Base-by-base conservation (phyloP, 805 yeast species). In the Zygosaccharomyces gambellarensis region DNA sequence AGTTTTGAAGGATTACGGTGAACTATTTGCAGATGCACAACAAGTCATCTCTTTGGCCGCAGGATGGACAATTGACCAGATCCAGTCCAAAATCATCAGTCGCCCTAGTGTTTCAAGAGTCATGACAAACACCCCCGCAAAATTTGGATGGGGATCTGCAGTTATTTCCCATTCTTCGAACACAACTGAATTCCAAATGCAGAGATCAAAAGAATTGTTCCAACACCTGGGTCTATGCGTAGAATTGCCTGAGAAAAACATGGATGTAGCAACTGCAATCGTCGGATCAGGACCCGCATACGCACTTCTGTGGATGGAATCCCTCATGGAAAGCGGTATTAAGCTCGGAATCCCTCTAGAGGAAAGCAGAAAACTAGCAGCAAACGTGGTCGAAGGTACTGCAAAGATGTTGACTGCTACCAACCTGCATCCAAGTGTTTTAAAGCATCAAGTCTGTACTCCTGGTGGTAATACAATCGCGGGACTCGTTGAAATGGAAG, bases 391-490 rank as follows among this genome's bases (percentile, higher is more conserved):
- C 81, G 90, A 85, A 67, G 99, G 99, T 22, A 87, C 97, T 11
- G 92, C 94, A 12, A 83, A 82, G 69, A 87, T 94, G 97, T 90
- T 85, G 1, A 78, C 83, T 54, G 79, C 81, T 56, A 83, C 90
- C 9, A 90, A 88, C 3, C 80, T 76, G 39, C 97, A 92, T 63
- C 99, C 99, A 9, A 92, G 94, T 17, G 88, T 79, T 10, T 77
- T 94, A 65, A 87, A 87, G 65, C 82, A 86, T 65, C 84, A 83
- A 59, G 94, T 94, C 7, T 90, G 97, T 65, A 94, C 99, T 0
- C 99, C 99, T 22, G 99, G 94, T 28, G 99, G 99, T 30, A 90
- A 97, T 45, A 94, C 99, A 3, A 94, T 94, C 65, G 96, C 96
- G 8, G 99, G 99, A 0, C 73, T 94, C 50, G 77, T 92, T 68